Evolutionary conservation across 139 green algal genomes (phyloP), one percentile per base, ranked within the genome.

Genomic region (Ettlia oleoabundans): DNA sequence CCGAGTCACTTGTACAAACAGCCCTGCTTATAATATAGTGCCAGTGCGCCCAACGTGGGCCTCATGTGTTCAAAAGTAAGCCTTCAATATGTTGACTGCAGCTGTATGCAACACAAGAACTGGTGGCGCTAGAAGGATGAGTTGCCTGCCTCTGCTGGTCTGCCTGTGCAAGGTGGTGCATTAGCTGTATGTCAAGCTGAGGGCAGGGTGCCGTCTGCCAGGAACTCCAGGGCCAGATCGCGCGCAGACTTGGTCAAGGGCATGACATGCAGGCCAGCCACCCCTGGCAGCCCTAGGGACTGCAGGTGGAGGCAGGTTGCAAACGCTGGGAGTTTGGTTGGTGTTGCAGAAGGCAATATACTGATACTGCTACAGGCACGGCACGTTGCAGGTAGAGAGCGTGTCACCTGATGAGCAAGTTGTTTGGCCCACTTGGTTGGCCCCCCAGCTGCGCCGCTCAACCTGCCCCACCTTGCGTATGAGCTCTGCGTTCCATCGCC

Each of bases 181-280:
- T n/a, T 69, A 3, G 2, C 62, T 69, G 30, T 58, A 15, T 58
- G 47, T 58, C 47, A 58, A 10, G 10, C 35, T 47, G 65, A 33
- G 35, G 77, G 76, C 72, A 93, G 75, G 1, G 81, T 66, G 22
- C 85, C 90, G 3, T 90, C 69, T 0, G 40, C 63, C 24, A 88
- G 53, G 30, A 93, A 64, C 1, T 70, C 38, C 52, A 82, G 26
- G 1, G 82, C 86, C 51, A 92, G 30, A 19, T 53, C 7, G 32
- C 90, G 87, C 32, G 76, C 85, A 2, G 47, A 41, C 55, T 83
- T 84, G 28, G 89, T 94, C 43, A 95, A 83, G 35, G 92, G 90
- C 92, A 95, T 95, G 30, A 95, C 71, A 69, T 95, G 92, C 65
- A 95, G 74, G 1, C 92, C 92, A 0, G 68, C 64, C 33, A 94